Evolutionary conservation across 1,139 yeast species (phyloP).

Genomic region (Kodamaea plutei): DNA sequence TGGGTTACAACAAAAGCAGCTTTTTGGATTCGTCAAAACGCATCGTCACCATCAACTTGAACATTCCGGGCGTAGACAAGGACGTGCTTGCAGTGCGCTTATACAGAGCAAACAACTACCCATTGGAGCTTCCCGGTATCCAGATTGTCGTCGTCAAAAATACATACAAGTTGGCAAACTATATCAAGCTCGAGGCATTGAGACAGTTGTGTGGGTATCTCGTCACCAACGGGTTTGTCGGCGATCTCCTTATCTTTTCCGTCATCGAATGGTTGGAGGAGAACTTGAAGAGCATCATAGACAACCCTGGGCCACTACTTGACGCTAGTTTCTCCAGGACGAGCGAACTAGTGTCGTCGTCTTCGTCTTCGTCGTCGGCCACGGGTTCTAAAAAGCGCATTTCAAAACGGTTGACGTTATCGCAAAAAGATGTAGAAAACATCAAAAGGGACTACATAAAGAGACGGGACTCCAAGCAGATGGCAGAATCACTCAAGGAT

Average conservation of each 20-base stretch:
- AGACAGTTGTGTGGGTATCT: conserved; percentile 44
- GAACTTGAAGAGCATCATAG: conserved; percentile 52
- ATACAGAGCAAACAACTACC: conserved; percentile 52
- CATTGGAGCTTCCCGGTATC: conserved; percentile 59
- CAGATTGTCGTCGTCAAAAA: conserved; percentile 47
- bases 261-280: conserved; percentile 74
- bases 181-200: conserved; percentile 64
- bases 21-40: conserved; percentile 19
- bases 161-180: conserved; percentile 59
- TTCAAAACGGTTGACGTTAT: conserved; percentile 1
- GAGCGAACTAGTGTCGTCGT: background rate
- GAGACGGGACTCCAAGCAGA: conserved; percentile 12
- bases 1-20: conserved; percentile 30
- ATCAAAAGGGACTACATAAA: conserved; percentile 22
- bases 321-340: conserved; percentile 3
- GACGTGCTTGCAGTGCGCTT: conserved; percentile 45
- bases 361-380: background rate
- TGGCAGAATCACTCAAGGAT: conserved; percentile 20
- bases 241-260: conserved; percentile 64
- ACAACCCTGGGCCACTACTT: conserved; percentile 70
- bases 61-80: conserved; percentile 26
- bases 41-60: conserved; percentile 29
- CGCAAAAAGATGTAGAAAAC: conserved; percentile 17
- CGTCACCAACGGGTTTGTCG: conserved; percentile 42
- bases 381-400: conserved; percentile 1